Evolutionary conservation across 495 filamentous ascomycete genomes (phyloP).

Genomic region (Daldinia caldariorum): DNA sequence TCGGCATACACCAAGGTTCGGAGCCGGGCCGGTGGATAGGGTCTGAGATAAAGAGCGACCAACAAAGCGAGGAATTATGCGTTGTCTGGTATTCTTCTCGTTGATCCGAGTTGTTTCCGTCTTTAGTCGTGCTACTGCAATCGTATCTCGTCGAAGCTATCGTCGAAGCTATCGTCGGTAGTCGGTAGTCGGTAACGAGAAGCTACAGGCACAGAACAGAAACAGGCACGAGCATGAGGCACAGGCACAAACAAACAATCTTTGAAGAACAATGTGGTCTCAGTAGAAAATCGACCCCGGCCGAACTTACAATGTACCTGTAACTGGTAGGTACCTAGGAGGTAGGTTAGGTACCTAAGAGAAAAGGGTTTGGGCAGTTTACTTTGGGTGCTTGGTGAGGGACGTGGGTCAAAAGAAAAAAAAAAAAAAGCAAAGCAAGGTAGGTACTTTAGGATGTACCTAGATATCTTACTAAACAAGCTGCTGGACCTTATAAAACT

Average conservation of each 20-base stretch:
- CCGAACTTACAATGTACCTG: too few species aligned
- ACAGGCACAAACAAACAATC: constrained; percentile 16
- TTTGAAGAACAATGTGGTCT: constrained; percentile 14
- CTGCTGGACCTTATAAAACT: too few species aligned
- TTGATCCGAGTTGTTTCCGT: constrained; percentile 8
- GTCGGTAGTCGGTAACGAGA: too few species aligned
- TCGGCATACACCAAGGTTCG: constrained; percentile 19
- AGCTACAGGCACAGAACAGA: constrained; percentile 1
- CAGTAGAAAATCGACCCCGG: constrained; percentile 11
- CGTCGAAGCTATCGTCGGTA: constrained; percentile 1
- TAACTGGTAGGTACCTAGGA: too few species aligned
- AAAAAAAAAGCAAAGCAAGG: too few species aligned
- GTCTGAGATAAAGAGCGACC: constrained; percentile 8
- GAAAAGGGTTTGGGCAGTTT: constrained; percentile 8
- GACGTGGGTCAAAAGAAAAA: constrained; percentile 2
- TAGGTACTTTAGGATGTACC: too few species aligned
- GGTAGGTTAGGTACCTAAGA: too few species aligned
- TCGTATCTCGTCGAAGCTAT: constrained; percentile 16
- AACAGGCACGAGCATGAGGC: constrained; percentile 15
- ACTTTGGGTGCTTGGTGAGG: neutral
- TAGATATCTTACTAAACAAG: too few species aligned
- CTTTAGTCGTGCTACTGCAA: constrained; percentile 6
- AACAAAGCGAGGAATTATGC: neutral
- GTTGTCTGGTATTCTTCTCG: constrained; percentile 11
- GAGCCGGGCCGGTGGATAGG: constrained; percentile 12